Conservation (phyloP, 805 yeast species). For the Soucietia sequanensis region DNA sequence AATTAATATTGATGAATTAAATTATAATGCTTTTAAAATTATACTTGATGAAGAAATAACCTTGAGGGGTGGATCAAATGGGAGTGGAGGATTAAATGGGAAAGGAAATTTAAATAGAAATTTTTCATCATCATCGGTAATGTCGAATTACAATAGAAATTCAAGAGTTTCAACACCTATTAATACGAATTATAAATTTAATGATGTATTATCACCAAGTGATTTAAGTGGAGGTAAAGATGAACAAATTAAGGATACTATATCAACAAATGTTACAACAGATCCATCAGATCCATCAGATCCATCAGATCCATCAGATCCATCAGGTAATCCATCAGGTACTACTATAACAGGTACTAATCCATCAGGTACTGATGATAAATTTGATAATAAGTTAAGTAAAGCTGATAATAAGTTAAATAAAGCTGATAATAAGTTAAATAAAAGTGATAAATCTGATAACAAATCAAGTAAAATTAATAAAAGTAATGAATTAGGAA, state of each 20-base stretch:
- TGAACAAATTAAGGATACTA: neutral
- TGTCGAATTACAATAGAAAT: too few species aligned
- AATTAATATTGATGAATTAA: constrained; percentile 23
- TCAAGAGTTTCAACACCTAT: too few species aligned
- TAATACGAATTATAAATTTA: too few species aligned
- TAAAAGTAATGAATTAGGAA: too few species aligned
- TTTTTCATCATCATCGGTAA: too few species aligned
- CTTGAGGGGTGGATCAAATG: neutral
- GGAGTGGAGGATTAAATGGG: neutral
- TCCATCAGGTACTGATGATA: neutral
- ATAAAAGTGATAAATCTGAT: neutral
- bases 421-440: neutral
- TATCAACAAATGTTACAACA: too few species aligned
- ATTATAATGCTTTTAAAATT: constrained; percentile 16
- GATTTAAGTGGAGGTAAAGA: neutral
- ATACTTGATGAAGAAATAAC: constrained; percentile 2
- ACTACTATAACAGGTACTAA: neutral
- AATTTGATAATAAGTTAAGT: neutral
- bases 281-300: too few species aligned
- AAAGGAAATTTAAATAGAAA: neutral
- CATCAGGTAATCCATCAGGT: neutral
- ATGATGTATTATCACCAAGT: neutral
- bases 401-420: neutral
- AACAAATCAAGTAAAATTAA: too few species aligned
- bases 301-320: too few species aligned